Conservation (phyloP, 2,329 filamentous ascomycete species). For the Hypoxylon rubiginosum region DNA sequence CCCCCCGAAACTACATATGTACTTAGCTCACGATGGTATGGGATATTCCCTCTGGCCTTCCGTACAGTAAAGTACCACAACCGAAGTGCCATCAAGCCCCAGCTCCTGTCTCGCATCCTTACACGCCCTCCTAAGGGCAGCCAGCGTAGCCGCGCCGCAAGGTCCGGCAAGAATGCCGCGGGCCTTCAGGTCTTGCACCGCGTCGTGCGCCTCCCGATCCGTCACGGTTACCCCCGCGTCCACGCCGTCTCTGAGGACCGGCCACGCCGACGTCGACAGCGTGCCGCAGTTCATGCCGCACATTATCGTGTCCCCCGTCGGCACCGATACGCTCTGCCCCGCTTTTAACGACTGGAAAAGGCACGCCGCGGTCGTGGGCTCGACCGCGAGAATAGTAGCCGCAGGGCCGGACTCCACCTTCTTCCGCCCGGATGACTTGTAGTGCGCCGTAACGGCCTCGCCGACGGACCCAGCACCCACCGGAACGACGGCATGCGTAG, state of each 20-base stretch:
- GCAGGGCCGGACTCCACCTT: constrained; percentile 40
- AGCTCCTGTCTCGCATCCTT: constrained; percentile 53
- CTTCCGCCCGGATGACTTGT: constrained; percentile 58
- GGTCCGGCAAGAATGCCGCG: constrained; percentile 49
- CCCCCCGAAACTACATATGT: not conserved
- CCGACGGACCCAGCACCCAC: constrained; percentile 81
- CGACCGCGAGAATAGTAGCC: constrained; percentile 74
- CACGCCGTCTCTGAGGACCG: constrained; percentile 67
- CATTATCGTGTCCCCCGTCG: constrained; percentile 77
- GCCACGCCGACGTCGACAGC: constrained; percentile 75
- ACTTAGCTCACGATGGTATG: constrained; percentile 49
- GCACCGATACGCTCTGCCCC: constrained; percentile 63
- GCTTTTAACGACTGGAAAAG: constrained; percentile 66
- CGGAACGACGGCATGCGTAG: constrained; percentile 70
- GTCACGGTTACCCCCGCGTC: constrained; percentile 72
- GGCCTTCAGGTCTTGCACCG: constrained; percentile 65
- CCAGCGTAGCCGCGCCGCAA: constrained; percentile 60
- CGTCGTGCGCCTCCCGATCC: constrained; percentile 72
- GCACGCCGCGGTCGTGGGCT: constrained; percentile 75
- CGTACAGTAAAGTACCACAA: constrained; percentile 76
- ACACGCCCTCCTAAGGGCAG: constrained; percentile 66
- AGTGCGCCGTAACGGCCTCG: constrained; percentile 76
- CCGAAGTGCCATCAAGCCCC: constrained; percentile 61
- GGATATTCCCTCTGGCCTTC: constrained; percentile 71
- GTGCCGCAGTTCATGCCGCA: constrained; percentile 80